A percentile compares a stretch with the other conserved stretches of the same genome.
phyloP scores from a whole-genome alignment of 805 yeast species.

The Kodamaea neixiangensis region DNA sequence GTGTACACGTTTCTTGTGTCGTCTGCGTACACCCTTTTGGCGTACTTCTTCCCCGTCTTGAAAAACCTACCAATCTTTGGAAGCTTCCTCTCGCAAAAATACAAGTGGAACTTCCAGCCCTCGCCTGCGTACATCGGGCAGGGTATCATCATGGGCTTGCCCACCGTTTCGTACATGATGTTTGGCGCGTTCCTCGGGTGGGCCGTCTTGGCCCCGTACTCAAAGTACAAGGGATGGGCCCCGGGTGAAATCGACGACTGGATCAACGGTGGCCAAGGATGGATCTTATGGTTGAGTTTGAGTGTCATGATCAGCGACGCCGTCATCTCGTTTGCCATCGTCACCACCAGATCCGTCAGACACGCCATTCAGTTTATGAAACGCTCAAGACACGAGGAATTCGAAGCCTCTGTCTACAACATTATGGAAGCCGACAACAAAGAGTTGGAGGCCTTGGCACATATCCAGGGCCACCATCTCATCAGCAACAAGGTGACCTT shows the following conservation, averaged over 20 bases:
- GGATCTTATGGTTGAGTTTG: conserved; percentile 94
- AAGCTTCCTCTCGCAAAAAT: conserved; percentile 51
- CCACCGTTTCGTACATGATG: conserved; percentile 88
- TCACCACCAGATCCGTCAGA: conserved; percentile 47
- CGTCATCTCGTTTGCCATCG: conserved; percentile 71
- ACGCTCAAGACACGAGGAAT: conserved; percentile 2
- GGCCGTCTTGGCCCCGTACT: conserved; percentile 85
- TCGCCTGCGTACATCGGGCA: conserved; percentile 98
- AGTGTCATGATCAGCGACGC: conserved; percentile 95
- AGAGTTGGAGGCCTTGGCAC: conserved; percentile 1
- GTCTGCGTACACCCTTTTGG: conserved; percentile 65
- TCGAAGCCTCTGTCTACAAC: not conserved
- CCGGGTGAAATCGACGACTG: conserved; percentile 88
- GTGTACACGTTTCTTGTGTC: conserved; percentile 64
- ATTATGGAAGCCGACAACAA: not conserved
- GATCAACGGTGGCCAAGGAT: conserved; percentile 93
- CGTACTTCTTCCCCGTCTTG: conserved; percentile 74
- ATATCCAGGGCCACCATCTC: conserved; percentile 36
- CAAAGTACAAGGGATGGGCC: conserved; percentile 77
- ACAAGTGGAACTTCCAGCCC: conserved; percentile 89
- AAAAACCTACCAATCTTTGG: conserved; percentile 80
- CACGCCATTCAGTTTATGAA: conserved; percentile 11
- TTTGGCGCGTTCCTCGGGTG: conserved; percentile 90
- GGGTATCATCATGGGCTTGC: conserved; percentile 95
- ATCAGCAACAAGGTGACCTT: conserved; percentile 52